phyloP scores from a whole-genome alignment of 495 filamentous ascomycete species.

The Cercophora newfieldiana region DNA sequence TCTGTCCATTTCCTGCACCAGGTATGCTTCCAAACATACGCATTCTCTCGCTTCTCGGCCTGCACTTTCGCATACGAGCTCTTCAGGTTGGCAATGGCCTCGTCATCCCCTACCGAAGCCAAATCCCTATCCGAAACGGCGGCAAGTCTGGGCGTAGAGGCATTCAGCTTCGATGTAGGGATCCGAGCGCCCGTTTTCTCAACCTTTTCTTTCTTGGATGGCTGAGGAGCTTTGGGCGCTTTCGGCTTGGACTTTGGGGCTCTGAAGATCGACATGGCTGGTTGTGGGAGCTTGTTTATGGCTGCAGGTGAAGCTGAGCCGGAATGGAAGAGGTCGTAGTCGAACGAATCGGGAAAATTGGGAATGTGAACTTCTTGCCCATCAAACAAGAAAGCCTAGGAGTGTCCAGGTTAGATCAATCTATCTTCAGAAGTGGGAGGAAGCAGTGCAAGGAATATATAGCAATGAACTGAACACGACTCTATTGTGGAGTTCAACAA shows the following conservation, averaged over 20 bases:
- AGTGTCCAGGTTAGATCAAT: constrained; percentile 17
- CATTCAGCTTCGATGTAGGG: constrained; percentile 7
- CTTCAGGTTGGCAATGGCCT: constrained; percentile 41
- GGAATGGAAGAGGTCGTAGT: constrained; percentile 48
- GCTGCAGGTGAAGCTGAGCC: constrained; percentile 31
- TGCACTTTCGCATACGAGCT: constrained; percentile 38
- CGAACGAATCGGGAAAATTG: constrained; percentile 33
- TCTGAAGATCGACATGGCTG: constrained; percentile 45
- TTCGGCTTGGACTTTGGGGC: constrained; percentile 47
- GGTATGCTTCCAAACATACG: constrained; percentile 55
- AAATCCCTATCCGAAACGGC: constrained; percentile 16
- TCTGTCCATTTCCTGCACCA: constrained; percentile 10
- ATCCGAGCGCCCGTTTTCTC: neutral
- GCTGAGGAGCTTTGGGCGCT: constrained; percentile 19
- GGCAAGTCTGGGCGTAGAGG: constrained; percentile 8
- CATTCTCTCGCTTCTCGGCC: constrained; percentile 50
- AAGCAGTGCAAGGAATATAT: neutral
- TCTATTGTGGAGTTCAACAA: neutral
- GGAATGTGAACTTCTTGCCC: constrained; percentile 39
- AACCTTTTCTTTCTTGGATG: too few relatives aligned
- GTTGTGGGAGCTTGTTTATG: constrained; percentile 40
- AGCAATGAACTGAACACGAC: neutral
- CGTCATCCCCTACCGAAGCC: constrained; percentile 24
- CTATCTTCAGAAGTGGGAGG: neutral
- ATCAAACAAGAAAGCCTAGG: constrained; percentile 43